Evolutionary conservation across 257 asterid species (phyloP), one percentile per base, ranked within the genome.

Genomic region (Plantago elongata): DNA sequence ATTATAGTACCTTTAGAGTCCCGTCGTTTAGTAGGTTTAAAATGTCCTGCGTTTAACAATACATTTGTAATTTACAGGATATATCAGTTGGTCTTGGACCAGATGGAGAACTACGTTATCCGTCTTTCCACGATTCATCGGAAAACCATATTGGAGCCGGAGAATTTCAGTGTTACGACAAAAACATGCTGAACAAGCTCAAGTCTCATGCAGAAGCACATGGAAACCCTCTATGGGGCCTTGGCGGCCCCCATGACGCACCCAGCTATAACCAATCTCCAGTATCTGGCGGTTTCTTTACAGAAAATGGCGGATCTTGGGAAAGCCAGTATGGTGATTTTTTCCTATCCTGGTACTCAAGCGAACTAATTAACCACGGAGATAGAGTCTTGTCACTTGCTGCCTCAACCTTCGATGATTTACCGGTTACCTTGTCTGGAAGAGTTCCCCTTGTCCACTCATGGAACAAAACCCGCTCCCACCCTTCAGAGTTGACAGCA

Each of bases 61-160:
- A 34, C 40, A 3, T 15, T 61, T 45, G 49, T 43, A 9, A 69
- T 14, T 38, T 5, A 55, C 74, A 91, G 98, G 96, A 90, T 9
- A 51, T 91, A 60, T 79, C 94, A 12, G 14, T 86, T 43, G 98
- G 98, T 30, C 84, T 91, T 4, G 98, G 98, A 29, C 98, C 98
- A 14, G 84, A 84, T 45, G 96, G 96, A 0, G 96, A 86, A 78
- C 95, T 91, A 4, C 75, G 89, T 3, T 91, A 88, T 68, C 96
- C 98, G 50, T 91, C 95, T 51, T 77, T 78, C 49, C 93, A 75
- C 65, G 42, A 52, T 16, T 43, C 78, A 13, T 13, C 66, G 52
- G 62, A 12, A 43, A 52, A 65, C 29, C 67, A 7, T 65, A 52
- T 10, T 2, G 87, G 95, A 15, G 87, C 92, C 0, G 98, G 97